Base-by-base conservation (phyloP, 768 basidiomycete species). In the Psilocybe subaeruginosa region DNA sequence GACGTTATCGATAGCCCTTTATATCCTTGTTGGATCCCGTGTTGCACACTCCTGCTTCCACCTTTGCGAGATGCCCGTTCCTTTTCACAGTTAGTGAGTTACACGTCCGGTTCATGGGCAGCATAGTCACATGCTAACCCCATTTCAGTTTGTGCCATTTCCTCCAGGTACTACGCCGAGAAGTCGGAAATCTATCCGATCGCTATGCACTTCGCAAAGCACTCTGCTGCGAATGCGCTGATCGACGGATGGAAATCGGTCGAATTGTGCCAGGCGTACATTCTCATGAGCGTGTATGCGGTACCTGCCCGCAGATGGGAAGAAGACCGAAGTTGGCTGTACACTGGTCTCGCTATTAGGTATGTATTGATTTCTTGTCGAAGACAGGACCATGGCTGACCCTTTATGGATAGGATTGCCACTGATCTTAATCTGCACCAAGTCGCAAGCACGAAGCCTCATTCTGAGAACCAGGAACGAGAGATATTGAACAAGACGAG, bases 241-340 rank as follows among this genome's bases (percentile, higher is more conserved):
- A 91, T 91, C 54, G 88, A 91, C 65, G 90, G 90, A 51, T 89
- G 86, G 89, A 88, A 88, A 74, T 91, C 90, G 11, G 90, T 96
- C 51, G 94, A 97, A 73, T 80, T 96, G 1, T 90, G 90, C 54
- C 95, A 97, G 71, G 95, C 95, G 3, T 97, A 96, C 68, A 87
- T 97, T 51, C 80, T 97, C 54, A 89, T 93, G 89, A 89, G 88
- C 64, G 82, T 90, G 51, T 93, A 91, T 68, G 85, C 87, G 48
- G 88, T 92, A 1, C 92, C 91, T 3, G 92, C 91, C 1, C 83
- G 88, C 23, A 76, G 86, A 46, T 97, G 94, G 90, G 93, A 96
- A 67, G 93, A 96, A 66, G 93, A 96, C 70, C 82, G 93, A 30
- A 92, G 91, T 59, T 96, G 93, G 92, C 72, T 95, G 51, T 93